Conservation (phyloP, 305 asterid species). For the Andrographis paniculata region DNA sequence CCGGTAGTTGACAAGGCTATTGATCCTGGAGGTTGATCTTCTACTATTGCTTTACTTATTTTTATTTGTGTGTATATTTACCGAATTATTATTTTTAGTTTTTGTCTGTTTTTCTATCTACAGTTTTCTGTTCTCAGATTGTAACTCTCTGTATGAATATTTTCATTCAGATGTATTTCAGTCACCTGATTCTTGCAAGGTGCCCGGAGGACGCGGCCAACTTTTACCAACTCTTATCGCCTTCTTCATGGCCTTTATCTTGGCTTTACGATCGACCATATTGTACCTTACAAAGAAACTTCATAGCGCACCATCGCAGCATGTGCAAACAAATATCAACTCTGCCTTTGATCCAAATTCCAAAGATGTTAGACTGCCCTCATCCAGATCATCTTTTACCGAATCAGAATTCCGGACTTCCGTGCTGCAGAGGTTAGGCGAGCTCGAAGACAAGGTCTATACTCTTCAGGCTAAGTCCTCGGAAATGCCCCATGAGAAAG, state of each 20-base stretch:
- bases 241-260: constrained; percentile 59
- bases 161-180: constrained; percentile 35
- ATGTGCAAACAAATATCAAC: constrained; percentile 33
- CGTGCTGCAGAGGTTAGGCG: constrained; percentile 72
- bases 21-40: constrained; percentile 65
- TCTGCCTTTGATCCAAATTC: constrained; percentile 54
- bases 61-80: too few relatives aligned
- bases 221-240: constrained; percentile 55
- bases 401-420: constrained; percentile 72
- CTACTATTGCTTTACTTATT: not conserved
- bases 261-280: constrained; percentile 48
- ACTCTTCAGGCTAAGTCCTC: constrained; percentile 81
- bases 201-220: constrained; percentile 44
- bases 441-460: constrained; percentile 76
- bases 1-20: constrained; percentile 99
- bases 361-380: constrained; percentile 70
- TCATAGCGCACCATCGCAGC: constrained; percentile 34
- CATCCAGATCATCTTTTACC: constrained; percentile 62
- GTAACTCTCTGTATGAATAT: not conserved
- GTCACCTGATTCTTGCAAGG: constrained; percentile 38
- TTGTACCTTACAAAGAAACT: constrained; percentile 43
- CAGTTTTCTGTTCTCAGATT: not conserved
- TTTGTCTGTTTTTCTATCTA: too few relatives aligned
- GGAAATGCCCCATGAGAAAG: constrained; percentile 95
- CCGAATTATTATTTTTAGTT: too few relatives aligned